Percentiles rank a stretch among this genome's conserved stretches.
These are phyloP conservation scores for Camelina sativa DNA, from an alignment of 345 rosid species.

Conservation along the genomic window DNA sequence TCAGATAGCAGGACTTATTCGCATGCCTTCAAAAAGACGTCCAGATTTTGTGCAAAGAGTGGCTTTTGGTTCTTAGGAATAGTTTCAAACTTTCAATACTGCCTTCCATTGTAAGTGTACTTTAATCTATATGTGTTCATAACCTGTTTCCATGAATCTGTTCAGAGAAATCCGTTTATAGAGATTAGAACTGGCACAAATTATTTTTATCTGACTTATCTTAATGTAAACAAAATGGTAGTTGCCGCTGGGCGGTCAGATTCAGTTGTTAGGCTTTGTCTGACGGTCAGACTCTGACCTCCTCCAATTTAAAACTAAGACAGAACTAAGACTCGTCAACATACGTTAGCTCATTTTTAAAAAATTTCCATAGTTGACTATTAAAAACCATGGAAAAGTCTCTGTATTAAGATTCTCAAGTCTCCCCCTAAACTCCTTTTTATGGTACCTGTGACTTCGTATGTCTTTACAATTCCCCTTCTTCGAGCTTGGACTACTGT, in stretches of 20 bases:
- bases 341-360: not conserved
- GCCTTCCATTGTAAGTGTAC: constrained; percentile 2
- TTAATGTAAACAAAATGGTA: not conserved
- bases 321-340: not conserved
- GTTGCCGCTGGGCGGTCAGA: too few relatives aligned
- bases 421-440: not conserved
- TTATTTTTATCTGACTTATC: not conserved
- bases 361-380: not conserved
- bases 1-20: constrained; percentile 84
- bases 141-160: constrained; percentile 4
- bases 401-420: not conserved
- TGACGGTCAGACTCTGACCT: not conserved
- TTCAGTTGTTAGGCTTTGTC: too few relatives aligned
- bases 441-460: not conserved
- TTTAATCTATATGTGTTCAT: constrained; percentile 4
- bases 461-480: not conserved
- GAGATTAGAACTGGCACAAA: not conserved
- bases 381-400: constrained; percentile 7
- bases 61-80: constrained; percentile 69
- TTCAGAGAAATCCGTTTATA: constrained; percentile 9
- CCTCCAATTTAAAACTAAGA: not conserved
- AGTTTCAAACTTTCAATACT: constrained; percentile 16
- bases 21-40: constrained; percentile 88
- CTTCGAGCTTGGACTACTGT: constrained; percentile 5
- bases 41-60: constrained; percentile 86